These are phyloP conservation scores for Phytophthora melonis DNA, from an alignment of 352 stramenopile genomes.

Conservation along the genomic window DNA sequence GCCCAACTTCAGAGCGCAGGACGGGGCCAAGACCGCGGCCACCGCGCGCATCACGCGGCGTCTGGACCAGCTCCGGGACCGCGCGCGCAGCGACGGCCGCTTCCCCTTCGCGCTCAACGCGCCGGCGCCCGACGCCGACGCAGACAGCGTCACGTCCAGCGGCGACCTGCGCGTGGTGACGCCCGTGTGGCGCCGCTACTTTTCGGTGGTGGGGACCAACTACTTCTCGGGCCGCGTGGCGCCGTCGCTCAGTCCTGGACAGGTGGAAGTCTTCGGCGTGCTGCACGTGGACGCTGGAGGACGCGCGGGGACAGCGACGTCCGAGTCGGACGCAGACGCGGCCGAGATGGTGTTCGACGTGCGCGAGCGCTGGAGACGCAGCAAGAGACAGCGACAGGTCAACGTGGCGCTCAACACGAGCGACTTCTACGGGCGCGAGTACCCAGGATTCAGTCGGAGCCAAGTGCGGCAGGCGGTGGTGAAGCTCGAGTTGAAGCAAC, in stretches of 20 bases:
- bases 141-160: slow-evolving; percentile 29
- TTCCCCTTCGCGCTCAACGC: slow-evolving; percentile 63
- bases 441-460: slow-evolving; percentile 49
- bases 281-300: slow-evolving; percentile 58
- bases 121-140: slow-evolving; percentile 10
- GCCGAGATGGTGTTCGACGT: slow-evolving; percentile 70
- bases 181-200: slow-evolving; percentile 55
- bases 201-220: slow-evolving; percentile 67
- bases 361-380: slow-evolving; percentile 71
- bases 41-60: slow-evolving; percentile 33
- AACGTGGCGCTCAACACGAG: slow-evolving; percentile 68
- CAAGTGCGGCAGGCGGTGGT: slow-evolving; percentile 39
- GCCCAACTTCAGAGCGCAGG: slow-evolving; percentile 10
- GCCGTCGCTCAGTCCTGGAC: slow-evolving; percentile 58
- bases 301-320: slow-evolving; percentile 14
- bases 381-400: slow-evolving; percentile 64
- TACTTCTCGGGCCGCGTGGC: slow-evolving; percentile 63
- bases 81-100: slow-evolving; percentile 43
- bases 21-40: slow-evolving; percentile 7
- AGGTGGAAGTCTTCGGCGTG: slow-evolving; percentile 64
- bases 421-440: slow-evolving; percentile 73
- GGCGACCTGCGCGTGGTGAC: slow-evolving; percentile 60
- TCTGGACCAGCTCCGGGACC: slow-evolving; percentile 42
- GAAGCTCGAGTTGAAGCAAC: slow-evolving; percentile 33
- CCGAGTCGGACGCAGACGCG: slow-evolving; percentile 39